Percentiles rank a stretch among this genome's conserved stretches.
Evolutionary conservation across 345 rosid genomes (phyloP).

Genomic region (Cardamine occulta): DNA sequence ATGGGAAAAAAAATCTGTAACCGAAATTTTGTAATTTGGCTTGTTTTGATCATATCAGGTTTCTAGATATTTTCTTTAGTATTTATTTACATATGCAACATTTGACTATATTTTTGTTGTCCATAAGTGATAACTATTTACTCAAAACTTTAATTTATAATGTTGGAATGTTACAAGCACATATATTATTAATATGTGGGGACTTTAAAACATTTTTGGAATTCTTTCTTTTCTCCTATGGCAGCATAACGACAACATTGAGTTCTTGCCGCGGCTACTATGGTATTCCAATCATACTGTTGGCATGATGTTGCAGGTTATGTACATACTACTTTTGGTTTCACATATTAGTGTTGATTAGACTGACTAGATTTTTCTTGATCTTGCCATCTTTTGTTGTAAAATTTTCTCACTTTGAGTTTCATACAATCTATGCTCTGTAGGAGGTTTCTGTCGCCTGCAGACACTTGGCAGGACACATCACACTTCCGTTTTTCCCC

Average conservation of each 20-base stretch:
- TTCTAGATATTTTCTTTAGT: neutral
- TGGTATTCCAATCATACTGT: slow-evolving; percentile 51
- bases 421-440: slow-evolving; percentile 26
- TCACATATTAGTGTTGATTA: neutral
- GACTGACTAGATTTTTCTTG: neutral
- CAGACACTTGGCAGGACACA: neutral
- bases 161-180: neutral
- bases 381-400: slow-evolving; percentile 17
- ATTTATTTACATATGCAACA: neutral
- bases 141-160: neutral
- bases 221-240: slow-evolving; percentile 7
- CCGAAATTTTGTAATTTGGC: neutral
- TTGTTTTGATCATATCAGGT: slow-evolving; percentile 1
- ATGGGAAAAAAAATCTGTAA: slow-evolving; percentile 4
- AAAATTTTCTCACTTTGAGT: slow-evolving; percentile 9
- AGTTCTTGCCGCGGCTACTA: slow-evolving; percentile 47
- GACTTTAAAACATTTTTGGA: slow-evolving; percentile 5
- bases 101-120: neutral
- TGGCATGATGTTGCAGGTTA: slow-evolving; percentile 46
- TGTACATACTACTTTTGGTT: slow-evolving; percentile 30
- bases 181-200: neutral
- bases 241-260: slow-evolving; percentile 44
- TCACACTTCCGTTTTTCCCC: slow-evolving; percentile 19
- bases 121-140: neutral
- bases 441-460: slow-evolving; percentile 52